These are phyloP conservation scores for Dendrobium catenatum DNA, from an alignment of 106 monocot genomes.

Conservation along the genomic window DNA sequence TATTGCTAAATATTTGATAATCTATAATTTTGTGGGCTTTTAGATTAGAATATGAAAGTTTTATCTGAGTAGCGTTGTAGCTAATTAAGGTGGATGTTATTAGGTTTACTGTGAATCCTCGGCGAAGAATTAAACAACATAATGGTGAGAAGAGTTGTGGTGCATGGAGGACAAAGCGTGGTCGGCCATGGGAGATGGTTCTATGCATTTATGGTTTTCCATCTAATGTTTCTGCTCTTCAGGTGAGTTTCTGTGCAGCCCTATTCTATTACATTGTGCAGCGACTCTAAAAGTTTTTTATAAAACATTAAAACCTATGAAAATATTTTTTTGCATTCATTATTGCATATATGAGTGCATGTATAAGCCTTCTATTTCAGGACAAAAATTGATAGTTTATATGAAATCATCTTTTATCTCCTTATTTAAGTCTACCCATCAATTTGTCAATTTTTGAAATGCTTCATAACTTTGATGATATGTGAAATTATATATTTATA, in stretches of 20 bases:
- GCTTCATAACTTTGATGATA: background rate
- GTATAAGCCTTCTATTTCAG: background rate
- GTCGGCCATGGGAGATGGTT: conserved; percentile 96
- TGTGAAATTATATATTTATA: background rate
- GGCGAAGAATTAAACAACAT: conserved; percentile 81
- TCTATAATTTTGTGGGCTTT: background rate
- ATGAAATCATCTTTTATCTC: background rate
- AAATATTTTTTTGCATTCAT: background rate
- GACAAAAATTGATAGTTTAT: background rate
- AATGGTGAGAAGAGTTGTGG: conserved; percentile 80
- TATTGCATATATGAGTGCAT: background rate
- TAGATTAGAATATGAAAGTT: background rate
- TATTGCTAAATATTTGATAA: background rate
- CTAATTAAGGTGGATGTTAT: background rate
- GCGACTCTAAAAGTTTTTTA: background rate
- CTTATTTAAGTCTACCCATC: background rate
- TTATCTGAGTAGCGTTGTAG: background rate
- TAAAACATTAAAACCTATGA: background rate
- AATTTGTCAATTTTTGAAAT: background rate
- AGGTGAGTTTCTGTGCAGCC: conserved; percentile 28
- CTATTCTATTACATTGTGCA: background rate
- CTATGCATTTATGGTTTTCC: conserved; percentile 92
- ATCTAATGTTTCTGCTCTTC: conserved; percentile 77
- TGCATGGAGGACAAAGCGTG: conserved; percentile 67
- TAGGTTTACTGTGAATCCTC: conserved; percentile 82